A percentile compares a stretch with the other conserved stretches of the same genome.
These are phyloP conservation scores for Metschnikowia colocasiae DNA, from an alignment of 805 yeast species.

Conservation along the genomic window DNA sequence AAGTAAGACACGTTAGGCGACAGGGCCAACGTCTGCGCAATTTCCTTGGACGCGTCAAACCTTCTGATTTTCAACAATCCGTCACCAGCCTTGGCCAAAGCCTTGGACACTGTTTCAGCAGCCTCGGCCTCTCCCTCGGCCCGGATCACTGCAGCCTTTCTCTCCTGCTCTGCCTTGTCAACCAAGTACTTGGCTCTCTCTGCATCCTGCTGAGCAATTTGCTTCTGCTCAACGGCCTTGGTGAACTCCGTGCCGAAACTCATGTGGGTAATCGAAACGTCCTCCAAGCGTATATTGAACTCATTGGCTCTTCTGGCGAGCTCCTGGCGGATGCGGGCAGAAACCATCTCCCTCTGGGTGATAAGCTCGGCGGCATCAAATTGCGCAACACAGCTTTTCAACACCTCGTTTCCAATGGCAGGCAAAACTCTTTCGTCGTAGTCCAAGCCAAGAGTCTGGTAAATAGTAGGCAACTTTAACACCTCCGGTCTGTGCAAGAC, in stretches of 20 bases:
- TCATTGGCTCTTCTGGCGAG: conserved; percentile 78
- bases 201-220: conserved; percentile 99
- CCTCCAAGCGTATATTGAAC: conserved; percentile 88
- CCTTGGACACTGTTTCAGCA: conserved; percentile 91
- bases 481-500: conserved; percentile 95
- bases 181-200: conserved; percentile 85
- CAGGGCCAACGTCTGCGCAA: conserved; percentile 80
- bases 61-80: conserved; percentile 91
- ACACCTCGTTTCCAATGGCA: conserved; percentile 86
- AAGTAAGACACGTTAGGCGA: conserved; percentile 86
- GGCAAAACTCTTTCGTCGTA: conserved; percentile 94
- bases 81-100: conserved; percentile 91
- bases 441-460: conserved; percentile 88
- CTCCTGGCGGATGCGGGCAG: conserved; percentile 84
- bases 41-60: conserved; percentile 94
- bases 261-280: conserved; percentile 96
- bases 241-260: conserved; percentile 96
- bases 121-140: conserved; percentile 99
- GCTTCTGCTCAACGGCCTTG: conserved; percentile 97
- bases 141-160: conserved; percentile 89
- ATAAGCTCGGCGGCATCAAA: conserved; percentile 95
- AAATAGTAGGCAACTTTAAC: conserved; percentile 71
- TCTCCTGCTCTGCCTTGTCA: conserved; percentile 95
- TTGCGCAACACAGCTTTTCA: conserved; percentile 87
- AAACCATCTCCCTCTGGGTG: conserved; percentile 94